These are phyloP conservation scores for Xerocomellus intermedius DNA, from an alignment of 768 basidiomycete genomes.

Conservation along the genomic window DNA sequence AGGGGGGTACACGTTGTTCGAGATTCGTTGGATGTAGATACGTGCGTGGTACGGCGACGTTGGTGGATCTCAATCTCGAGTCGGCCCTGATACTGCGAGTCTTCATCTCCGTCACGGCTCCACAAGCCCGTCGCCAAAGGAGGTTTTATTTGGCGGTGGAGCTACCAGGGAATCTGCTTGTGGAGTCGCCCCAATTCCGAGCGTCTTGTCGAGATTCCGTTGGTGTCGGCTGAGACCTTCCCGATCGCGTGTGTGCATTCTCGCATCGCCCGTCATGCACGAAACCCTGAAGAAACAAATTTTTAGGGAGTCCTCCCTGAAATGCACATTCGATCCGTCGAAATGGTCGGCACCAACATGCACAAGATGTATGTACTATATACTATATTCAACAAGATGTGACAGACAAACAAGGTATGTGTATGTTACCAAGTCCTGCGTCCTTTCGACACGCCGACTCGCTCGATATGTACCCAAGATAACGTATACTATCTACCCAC, in stretches of 20 bases:
- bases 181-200: no score
- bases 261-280: background rate
- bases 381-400: background rate
- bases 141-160: background rate
- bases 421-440: constrained; percentile 2
- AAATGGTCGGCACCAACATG: background rate
- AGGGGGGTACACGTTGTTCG: constrained; percentile 63
- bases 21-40: constrained; percentile 55
- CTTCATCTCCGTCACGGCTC: background rate
- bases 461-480: constrained; percentile 13
- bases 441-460: background rate
- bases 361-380: background rate
- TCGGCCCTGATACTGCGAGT: no score
- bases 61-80: background rate
- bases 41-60: background rate
- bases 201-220: no score
- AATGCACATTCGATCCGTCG: background rate
- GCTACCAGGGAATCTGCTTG: background rate
- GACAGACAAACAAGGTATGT: background rate
- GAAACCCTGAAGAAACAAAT: no score
- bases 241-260: background rate
- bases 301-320: background rate
- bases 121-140: background rate
- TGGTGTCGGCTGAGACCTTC: no score
- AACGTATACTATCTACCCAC: constrained; percentile 5